Base-by-base conservation (phyloP, 768 basidiomycete genomes). In the Neoboletus subvelutipes region DNA sequence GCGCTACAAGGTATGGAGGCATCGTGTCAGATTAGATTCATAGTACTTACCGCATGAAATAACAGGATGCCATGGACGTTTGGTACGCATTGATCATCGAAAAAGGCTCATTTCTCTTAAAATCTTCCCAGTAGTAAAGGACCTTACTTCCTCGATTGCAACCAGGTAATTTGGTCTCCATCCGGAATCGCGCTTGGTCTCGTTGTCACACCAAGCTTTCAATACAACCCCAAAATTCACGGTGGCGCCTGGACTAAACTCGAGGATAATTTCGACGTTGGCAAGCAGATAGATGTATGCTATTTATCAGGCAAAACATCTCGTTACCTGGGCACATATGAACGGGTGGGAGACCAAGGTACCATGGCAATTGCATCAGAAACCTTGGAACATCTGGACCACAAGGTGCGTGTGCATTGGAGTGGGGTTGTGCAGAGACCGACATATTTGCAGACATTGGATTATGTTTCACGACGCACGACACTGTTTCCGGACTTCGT, bases 321-420 rank as follows among this genome's bases (percentile, higher is more conserved):
- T 39, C 49, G 57, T 33, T 70, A 70, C 48, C 39, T 72, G 18
- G 69, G 69, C 9, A 70, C 66, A 34, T 70, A 70, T 50, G 64
- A 72, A 56, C 49, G 68, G 31, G 49, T 56, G 31, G 59, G 56
- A 51, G 52, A 45, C 12, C 45, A 57, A 46, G 31, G 18, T 20
- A 34, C 40, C n/a, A 57, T 55, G 68, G 33, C 48, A 31, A 45
- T 70, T 42, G 55, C 64, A 26, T 10, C 56, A 13, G 49, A 57
- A 22, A 26, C 57, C 7, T 55, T 63, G 41, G 36, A 56, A 50
- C 65, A n/a, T n/a, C n/a, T n/a, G n/a, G n/a, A n/a, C n/a, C n/a
- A n/a, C n/a, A n/a, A n/a, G n/a, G n/a, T n/a, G 36, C 15, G 59
- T 43, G 17, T 41, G 17, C 5, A 31, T 55, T 37, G 33, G 20